Percentiles rank a stretch among this genome's conserved stretches.
These are phyloP conservation scores for Dovyalis caffra DNA, from an alignment of 345 rosid species.

Conservation along the genomic window DNA sequence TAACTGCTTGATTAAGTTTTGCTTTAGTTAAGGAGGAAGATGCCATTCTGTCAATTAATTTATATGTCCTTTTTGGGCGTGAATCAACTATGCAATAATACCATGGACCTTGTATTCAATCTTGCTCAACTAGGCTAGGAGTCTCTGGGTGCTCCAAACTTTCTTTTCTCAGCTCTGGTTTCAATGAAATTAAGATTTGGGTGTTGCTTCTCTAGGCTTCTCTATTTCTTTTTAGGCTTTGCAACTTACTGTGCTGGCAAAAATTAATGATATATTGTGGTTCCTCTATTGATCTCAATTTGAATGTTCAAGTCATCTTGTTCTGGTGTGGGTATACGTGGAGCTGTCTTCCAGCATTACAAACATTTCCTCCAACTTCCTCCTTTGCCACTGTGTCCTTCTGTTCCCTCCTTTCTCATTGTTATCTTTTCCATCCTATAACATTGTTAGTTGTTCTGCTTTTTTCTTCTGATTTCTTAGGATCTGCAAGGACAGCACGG, in stretches of 20 bases:
- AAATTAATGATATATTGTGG: not conserved
- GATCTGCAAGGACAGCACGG: constrained; percentile 78
- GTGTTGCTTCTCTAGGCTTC: not conserved
- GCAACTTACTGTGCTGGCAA: not conserved
- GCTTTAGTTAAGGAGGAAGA: not conserved
- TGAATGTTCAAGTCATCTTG: not conserved
- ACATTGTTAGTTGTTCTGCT: not conserved
- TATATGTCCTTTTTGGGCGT: not conserved
- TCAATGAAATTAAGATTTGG: not conserved
- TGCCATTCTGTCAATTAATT: not conserved
- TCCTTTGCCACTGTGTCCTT: not conserved
- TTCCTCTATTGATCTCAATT: not conserved
- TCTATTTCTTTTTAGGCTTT: not conserved
- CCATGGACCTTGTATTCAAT: not conserved
- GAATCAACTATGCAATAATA: not conserved
- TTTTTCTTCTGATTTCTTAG: constrained; percentile 33
- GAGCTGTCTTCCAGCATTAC: not conserved
- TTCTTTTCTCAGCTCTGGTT: not conserved
- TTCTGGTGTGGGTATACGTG: not conserved
- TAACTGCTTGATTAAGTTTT: not conserved
- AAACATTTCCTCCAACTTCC: not conserved
- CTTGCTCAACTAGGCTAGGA: not conserved
- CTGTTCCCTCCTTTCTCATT: not conserved
- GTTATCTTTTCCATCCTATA: not conserved
- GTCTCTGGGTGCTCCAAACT: not conserved